Percentiles rank a stretch among this genome's conserved stretches.
These are phyloP conservation scores for Hordeum pubiflorum DNA, from an alignment of 202 grass and related monocot genomes.

Conservation along the genomic window DNA sequence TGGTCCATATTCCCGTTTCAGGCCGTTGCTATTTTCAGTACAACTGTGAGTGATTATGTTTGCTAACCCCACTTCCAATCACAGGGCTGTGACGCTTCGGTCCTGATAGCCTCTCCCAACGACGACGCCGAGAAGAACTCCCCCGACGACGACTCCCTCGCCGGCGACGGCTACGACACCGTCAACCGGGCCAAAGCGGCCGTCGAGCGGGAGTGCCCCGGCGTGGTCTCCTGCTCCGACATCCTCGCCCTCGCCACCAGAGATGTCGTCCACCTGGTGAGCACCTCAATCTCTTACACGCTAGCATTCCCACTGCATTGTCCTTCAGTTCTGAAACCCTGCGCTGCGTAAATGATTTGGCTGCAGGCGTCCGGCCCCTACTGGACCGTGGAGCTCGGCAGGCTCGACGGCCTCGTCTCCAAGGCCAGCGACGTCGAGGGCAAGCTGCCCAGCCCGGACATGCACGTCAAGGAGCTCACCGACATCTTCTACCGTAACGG, in stretches of 20 bases:
- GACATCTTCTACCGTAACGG: conserved; percentile 28
- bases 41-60: background rate
- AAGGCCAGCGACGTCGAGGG: conserved; percentile 42
- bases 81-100: conserved; percentile 62
- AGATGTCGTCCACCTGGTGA: conserved; percentile 68
- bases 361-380: conserved; percentile 49
- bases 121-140: conserved; percentile 78
- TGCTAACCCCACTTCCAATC: background rate
- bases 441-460: conserved; percentile 42
- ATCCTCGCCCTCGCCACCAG: conserved; percentile 68
- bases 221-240: conserved; percentile 77
- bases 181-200: conserved; percentile 56
- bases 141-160: conserved; percentile 54
- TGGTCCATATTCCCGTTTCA: background rate
- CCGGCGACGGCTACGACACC: conserved; percentile 76
- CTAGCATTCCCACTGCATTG: background rate
- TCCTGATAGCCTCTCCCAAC: conserved; percentile 46
- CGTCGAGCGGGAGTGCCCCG: conserved; percentile 61
- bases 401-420: conserved; percentile 48
- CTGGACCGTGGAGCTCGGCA: conserved; percentile 59
- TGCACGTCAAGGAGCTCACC: conserved; percentile 37
- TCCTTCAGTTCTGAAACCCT: background rate
- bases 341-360: background rate
- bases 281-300: too few relatives aligned
- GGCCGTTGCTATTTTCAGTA: background rate